These are phyloP conservation scores for Monosporascus ibericus DNA, from an alignment of 2,329 filamentous ascomycete species.

Conservation along the genomic window DNA sequence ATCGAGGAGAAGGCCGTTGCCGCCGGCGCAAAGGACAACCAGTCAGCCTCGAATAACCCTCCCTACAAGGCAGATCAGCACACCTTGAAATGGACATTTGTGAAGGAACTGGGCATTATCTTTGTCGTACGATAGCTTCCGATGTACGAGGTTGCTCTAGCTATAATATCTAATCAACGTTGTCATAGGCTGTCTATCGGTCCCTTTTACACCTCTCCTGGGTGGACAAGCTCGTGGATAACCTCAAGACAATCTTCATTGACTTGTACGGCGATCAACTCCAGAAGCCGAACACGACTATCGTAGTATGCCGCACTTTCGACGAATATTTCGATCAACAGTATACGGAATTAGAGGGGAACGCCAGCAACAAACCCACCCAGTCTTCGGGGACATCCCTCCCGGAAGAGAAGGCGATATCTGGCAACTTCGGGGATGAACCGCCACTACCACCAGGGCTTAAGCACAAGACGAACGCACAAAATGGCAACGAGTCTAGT, in stretches of 20 bases:
- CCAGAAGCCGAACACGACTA: slow-evolving; percentile 70
- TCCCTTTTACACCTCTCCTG: slow-evolving; percentile 91
- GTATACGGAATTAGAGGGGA: slow-evolving; percentile 69
- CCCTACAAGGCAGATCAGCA: slow-evolving; percentile 88
- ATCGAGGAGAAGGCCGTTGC: slow-evolving; percentile 82
- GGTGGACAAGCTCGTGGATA: slow-evolving; percentile 95
- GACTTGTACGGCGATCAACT: slow-evolving; percentile 86
- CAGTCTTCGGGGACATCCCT: slow-evolving; percentile 20
- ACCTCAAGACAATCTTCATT: slow-evolving; percentile 87
- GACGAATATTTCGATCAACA: slow-evolving; percentile 94
- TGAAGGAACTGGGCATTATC: slow-evolving; percentile 88
- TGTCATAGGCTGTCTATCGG: slow-evolving; percentile 80
- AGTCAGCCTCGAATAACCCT: slow-evolving; percentile 57
- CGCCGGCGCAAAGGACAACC: slow-evolving; percentile 52
- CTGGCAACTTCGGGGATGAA: slow-evolving; percentile 31
- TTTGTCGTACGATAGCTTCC: slow-evolving; percentile 65
- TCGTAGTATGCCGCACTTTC: slow-evolving; percentile 73
- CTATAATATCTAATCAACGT: slow-evolving; percentile 1
- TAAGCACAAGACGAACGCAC: slow-evolving; percentile 32
- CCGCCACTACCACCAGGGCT: slow-evolving; percentile 34
- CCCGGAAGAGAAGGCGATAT: slow-evolving; percentile 27
- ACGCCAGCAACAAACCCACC: slow-evolving; percentile 25
- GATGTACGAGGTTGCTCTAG: background rate
- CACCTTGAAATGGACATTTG: slow-evolving; percentile 87
- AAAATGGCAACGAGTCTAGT: slow-evolving; percentile 54